These are phyloP conservation scores for Pogostemon cablin DNA, from an alignment of 257 asterid species.

Conservation along the genomic window DNA sequence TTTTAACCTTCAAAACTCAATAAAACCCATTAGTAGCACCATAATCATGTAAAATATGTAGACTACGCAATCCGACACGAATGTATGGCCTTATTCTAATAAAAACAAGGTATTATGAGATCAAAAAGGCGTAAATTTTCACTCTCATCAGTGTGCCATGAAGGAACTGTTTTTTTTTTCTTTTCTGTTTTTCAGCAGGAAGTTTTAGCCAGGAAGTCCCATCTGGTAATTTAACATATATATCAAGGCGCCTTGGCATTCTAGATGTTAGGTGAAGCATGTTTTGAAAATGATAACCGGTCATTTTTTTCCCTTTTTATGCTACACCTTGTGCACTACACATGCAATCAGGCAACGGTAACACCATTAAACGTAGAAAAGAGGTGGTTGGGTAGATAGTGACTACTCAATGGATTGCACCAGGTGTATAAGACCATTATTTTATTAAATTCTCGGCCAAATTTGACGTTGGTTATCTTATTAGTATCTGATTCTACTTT, in stretches of 20 bases:
- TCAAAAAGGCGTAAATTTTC: too few relatives aligned
- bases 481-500: neutral
- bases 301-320: neutral
- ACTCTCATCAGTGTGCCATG: neutral
- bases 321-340: neutral
- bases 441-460: neutral
- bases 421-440: neutral
- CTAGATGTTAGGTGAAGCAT: conserved; percentile 10
- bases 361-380: neutral
- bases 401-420: neutral
- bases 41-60: too few relatives aligned
- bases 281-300: neutral
- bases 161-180: neutral
- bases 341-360: neutral
- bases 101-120: too few relatives aligned
- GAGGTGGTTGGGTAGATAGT: neutral
- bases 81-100: too few relatives aligned
- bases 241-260: conserved; percentile 6
- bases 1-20: too few relatives aligned
- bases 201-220: conserved; percentile 3
- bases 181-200: neutral
- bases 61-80: too few relatives aligned
- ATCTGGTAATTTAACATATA: neutral
- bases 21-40: too few relatives aligned
- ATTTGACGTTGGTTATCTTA: neutral